Evolutionary conservation across 768 basidiomycete genomes (phyloP).

Genomic region (Termitomyces sp.): DNA sequence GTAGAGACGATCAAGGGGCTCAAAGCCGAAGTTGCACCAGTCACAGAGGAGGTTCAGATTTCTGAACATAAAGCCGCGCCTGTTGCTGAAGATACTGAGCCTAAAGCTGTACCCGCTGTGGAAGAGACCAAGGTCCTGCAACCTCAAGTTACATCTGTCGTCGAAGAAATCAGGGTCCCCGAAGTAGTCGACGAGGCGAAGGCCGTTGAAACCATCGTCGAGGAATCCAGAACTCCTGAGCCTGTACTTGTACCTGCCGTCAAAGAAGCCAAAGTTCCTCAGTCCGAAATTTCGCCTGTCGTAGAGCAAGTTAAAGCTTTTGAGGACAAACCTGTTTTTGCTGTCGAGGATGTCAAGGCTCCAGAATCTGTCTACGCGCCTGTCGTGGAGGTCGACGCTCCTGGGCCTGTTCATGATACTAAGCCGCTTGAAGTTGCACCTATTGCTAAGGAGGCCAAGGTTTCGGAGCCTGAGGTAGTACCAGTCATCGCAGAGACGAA

Average conservation of each 20-base stretch:
- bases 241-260: not conserved
- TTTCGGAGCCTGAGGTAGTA: not conserved
- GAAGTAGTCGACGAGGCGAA: not conserved
- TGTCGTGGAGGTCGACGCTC: conserved; percentile 1
- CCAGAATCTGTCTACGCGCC: not conserved
- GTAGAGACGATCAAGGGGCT: not conserved
- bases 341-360: not conserved
- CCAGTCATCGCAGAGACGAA: not conserved
- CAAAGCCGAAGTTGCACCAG: not conserved
- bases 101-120: not conserved
- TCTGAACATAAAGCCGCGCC: not conserved
- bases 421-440: conserved; percentile 1
- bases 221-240: not conserved
- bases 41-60: not conserved
- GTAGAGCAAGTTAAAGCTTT: not conserved
- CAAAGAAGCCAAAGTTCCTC: not conserved
- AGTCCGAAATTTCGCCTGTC: not conserved
- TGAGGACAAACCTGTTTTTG: not conserved
- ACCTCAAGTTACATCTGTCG: not conserved
- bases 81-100: not conserved
- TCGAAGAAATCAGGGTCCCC: not conserved
- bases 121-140: not conserved
- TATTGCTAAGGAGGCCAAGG: not conserved
- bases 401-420: not conserved
- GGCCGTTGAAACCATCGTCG: not conserved